phyloP scores from a whole-genome alignment of 2,329 filamentous ascomycete genomes.

The Penicillium glabrum region DNA sequence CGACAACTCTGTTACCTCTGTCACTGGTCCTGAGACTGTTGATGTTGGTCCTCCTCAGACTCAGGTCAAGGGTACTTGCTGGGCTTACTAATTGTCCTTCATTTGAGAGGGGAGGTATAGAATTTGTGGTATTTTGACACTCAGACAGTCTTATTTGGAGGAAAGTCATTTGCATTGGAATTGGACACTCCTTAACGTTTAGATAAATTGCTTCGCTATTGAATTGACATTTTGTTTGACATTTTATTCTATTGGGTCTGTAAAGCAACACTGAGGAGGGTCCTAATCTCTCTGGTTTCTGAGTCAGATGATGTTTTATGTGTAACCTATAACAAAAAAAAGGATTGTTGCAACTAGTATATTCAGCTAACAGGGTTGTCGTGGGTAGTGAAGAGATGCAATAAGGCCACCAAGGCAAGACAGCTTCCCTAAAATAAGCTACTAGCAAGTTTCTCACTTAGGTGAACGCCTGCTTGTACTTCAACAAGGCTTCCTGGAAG shows the following conservation, averaged over 20 bases:
- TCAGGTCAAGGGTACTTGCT: conserved; percentile 15
- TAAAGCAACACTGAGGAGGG: not conserved
- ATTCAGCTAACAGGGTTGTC: too few species aligned
- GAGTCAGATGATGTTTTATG: too few species aligned
- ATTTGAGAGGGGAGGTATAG: not conserved
- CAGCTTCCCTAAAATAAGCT: too few species aligned
- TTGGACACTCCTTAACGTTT: not conserved
- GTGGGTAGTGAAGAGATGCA: too few species aligned
- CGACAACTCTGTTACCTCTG: conserved; percentile 21
- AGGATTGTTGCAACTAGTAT: too few species aligned
- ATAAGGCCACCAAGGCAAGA: too few species aligned
- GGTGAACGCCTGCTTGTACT: not conserved
- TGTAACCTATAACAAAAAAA: too few species aligned
- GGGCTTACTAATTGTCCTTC: not conserved
- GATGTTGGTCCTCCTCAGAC: conserved; percentile 32
- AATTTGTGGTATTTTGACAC: not conserved
- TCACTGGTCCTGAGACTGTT: conserved; percentile 21
- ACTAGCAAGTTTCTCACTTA: not conserved
- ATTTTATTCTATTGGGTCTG: too few species aligned
- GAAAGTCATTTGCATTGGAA: not conserved
- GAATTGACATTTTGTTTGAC: too few species aligned
- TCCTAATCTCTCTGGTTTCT: not conserved
- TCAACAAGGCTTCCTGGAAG: not conserved
- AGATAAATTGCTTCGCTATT: not conserved
- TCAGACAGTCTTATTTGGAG: not conserved